Evolutionary conservation across 163 green algal genomes (phyloP), one percentile per base, ranked within the genome.

Genomic region (Chlorella variabilis): DNA sequence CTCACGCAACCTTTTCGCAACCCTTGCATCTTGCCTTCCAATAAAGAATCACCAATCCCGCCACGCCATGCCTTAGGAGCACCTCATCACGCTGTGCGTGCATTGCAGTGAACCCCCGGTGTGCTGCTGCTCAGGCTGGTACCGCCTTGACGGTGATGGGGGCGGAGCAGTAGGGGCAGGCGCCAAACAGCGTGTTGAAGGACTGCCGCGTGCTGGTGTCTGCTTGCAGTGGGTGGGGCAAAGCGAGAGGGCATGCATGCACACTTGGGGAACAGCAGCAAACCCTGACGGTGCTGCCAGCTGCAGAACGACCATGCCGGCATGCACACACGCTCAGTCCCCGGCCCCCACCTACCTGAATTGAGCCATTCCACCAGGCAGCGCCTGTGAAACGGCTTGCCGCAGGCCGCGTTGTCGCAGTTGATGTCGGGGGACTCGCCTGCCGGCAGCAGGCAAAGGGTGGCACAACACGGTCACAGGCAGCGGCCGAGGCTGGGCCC

Each of bases 131-230:
- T n/a, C n/a, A n/a, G n/a, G n/a, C n/a, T n/a, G n/a, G n/a, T 45
- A 38, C 9, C 25, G 27, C 56, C 27, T 66, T 77, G 18, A 78
- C 85, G 0, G 76, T 83, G 62, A 91, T 91, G 33, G 86, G 74
- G 2, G 34, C 54, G 0, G 82, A 68, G 84, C 87, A 91, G 76
- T 88, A 91, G 11, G 86, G 87, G 81, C 87, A 91, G 38, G 66
- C 39, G 17, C 87, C 87, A 89, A 91, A 91, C 25, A 91, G 29
- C 0, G 85, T 91, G 67, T 86, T 83, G 78, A 91, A 91, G 4
- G 75, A 77, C 41, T 78, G 67, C 45, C 85, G 69, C 29, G 83
- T 88, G 65, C 36, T 80, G 20, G 79, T 73, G 59, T 90, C 62
- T 18, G 86, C 75, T 15, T 2, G 34, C 13, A 39, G 3, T 48